These are phyloP conservation scores for Irpex sp. DNA, from an alignment of 1,284 basidiomycete genomes.

Conservation along the genomic window DNA sequence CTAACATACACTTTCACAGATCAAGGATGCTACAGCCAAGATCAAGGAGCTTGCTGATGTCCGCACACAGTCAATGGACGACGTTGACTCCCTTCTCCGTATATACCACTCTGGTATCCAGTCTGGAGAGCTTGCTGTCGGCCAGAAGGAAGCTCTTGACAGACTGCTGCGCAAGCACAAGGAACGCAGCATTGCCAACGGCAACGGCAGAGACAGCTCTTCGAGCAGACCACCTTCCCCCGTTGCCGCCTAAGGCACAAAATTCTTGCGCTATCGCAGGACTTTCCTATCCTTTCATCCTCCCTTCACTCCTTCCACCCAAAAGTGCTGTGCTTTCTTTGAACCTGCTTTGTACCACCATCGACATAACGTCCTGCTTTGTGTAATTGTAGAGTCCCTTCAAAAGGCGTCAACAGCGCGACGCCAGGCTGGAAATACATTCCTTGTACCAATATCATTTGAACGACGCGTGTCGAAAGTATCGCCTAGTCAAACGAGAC, in stretches of 20 bases:
- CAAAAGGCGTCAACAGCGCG: not conserved
- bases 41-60: slow-evolving; percentile 99
- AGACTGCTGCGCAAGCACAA: slow-evolving; percentile 75
- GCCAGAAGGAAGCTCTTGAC: slow-evolving; percentile 86
- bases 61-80: slow-evolving; percentile 97
- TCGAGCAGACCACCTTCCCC: slow-evolving; percentile 18
- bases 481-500: too few species aligned
- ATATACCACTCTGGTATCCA: slow-evolving; percentile 91
- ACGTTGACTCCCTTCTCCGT: slow-evolving; percentile 95
- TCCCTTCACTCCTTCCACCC: not conserved
- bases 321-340: not conserved
- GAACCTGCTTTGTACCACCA: not conserved
- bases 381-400: not conserved
- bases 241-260: slow-evolving; percentile 1
- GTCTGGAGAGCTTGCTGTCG: slow-evolving; percentile 82
- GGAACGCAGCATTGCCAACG: slow-evolving; percentile 27
- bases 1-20: slow-evolving; percentile 31
- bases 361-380: not conserved
- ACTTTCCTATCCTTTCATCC: not conserved
- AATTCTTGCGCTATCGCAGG: not conserved
- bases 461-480: not conserved
- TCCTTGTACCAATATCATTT: not conserved
- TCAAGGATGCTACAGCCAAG: slow-evolving; percentile 98
- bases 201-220: slow-evolving; percentile 15
- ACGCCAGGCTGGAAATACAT: not conserved